Percentiles rank a stretch among this genome's conserved stretches.
Evolutionary conservation across 768 basidiomycete genomes (phyloP).

Genomic region (Psilocybe tampanensis): DNA sequence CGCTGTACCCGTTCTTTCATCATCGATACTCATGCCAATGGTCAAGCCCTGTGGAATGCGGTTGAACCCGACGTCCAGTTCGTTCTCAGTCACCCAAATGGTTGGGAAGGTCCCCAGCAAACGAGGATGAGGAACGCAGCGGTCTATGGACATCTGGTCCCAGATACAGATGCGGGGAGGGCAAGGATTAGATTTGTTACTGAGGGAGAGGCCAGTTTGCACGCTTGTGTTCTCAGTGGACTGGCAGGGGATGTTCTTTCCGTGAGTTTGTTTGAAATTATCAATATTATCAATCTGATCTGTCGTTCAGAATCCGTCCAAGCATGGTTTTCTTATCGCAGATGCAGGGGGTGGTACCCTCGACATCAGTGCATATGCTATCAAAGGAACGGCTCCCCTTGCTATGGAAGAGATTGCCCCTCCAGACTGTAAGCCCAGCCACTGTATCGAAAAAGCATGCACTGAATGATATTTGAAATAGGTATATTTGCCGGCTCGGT

Average conservation of each 20-base stretch:
- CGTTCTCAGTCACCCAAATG: constrained; percentile 79
- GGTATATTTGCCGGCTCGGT: constrained; percentile 84
- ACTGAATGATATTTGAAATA: constrained; percentile 24
- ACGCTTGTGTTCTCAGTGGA: constrained; percentile 78
- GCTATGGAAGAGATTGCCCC: constrained; percentile 85
- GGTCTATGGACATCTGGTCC: constrained; percentile 69
- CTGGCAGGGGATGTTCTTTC: constrained; percentile 78
- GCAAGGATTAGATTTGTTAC: constrained; percentile 80
- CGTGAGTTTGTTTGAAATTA: constrained; percentile 38
- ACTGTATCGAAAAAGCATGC: neutral
- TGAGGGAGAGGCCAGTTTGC: constrained; percentile 83
- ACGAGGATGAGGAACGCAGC: constrained; percentile 78
- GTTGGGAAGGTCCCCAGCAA: constrained; percentile 81
- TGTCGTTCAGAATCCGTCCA: constrained; percentile 62
- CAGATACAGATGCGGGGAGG: constrained; percentile 73
- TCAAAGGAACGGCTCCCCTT: constrained; percentile 67
- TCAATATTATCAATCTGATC: neutral
- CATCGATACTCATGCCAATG: constrained; percentile 82
- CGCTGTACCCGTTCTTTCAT: constrained; percentile 76
- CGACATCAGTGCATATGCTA: constrained; percentile 80
- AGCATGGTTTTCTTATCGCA: constrained; percentile 76
- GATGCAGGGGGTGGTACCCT: constrained; percentile 84
- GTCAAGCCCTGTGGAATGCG: constrained; percentile 65
- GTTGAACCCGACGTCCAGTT: constrained; percentile 73
- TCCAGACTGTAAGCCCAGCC: constrained; percentile 63